Evolutionary conservation across 371 early-diverging fungal genomes (phyloP), one percentile per base, ranked within the genome.

Genomic region (Mucor piriformis): DNA sequence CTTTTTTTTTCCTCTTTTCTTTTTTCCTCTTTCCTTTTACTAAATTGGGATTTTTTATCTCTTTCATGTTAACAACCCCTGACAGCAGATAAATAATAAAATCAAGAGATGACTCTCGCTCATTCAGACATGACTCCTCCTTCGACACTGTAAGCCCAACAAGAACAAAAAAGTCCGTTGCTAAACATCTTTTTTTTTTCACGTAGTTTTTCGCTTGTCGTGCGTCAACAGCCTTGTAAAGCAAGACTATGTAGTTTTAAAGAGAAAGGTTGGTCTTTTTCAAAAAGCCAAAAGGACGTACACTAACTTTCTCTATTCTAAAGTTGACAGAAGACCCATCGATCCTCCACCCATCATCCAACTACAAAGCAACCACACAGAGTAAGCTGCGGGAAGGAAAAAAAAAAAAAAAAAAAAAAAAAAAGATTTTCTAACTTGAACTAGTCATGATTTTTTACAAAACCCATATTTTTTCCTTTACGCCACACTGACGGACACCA

Each of bases 221-320:
- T 84, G 38, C 77, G 74, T 24, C 85, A 84, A 62, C 79, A 82
- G 43, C 85, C 85, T 8, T 59, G 59, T 49, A 80, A 78, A 56
- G 85, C 83, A 27, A 68, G 83, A 52, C 71, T 81, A 34, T 82
- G 85, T 69, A 82, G 82, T 66, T 76, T 74, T 49, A 81, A 80
- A 67, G 85, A 84, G 49, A 76, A 80, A 78, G 83, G 79, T 73
- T 61, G 25, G n/a, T 13, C 8, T 21, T 35, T 13, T 27, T 21
- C 12, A 20, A 35, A n/a, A 5, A 29, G 42, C 37, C 13, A 27
- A 35, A 48, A 46, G 15, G n/a, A n/a, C n/a, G n/a, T n/a, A 51
- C 18, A 38, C 38, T 15, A 50, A 44, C 27, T 57, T 34, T 49
- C 11, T 24, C 59, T 21, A 52, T 37, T 38, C 12, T 40, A 51